Conservation (phyloP, 1,284 basidiomycete species). For the Bjerkandera adusta region DNA sequence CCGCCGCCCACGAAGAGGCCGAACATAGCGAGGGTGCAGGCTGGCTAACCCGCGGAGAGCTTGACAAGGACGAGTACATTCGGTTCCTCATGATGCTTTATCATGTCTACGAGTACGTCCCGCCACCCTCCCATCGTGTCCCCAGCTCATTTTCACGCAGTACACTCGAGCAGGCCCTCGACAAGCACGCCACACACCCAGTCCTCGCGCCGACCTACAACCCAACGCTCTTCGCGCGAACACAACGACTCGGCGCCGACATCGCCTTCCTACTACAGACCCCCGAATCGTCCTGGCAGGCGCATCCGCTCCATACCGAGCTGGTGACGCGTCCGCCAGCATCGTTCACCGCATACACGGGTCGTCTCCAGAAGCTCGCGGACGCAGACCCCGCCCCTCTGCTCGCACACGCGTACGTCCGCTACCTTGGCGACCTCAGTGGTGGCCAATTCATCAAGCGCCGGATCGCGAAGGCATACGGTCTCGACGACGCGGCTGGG, state of each 20-base stretch:
- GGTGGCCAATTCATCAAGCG: slow-evolving; percentile 78
- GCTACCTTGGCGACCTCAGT: slow-evolving; percentile 84
- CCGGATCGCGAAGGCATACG: slow-evolving; percentile 65
- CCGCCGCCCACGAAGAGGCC: slow-evolving; percentile 51
- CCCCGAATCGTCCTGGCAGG: slow-evolving; percentile 50
- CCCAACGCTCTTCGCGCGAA: slow-evolving; percentile 64
- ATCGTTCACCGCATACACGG: slow-evolving; percentile 52
- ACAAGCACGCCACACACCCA: slow-evolving; percentile 58
- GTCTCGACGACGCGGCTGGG: slow-evolving; percentile 53
- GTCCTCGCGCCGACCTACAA: slow-evolving; percentile 70
- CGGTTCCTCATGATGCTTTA: slow-evolving; percentile 76
- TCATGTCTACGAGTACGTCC: slow-evolving; percentile 74
- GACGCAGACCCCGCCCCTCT: slow-evolving; percentile 51
- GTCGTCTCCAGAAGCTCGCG: slow-evolving; percentile 45
- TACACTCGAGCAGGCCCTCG: slow-evolving; percentile 64
- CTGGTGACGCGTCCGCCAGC: slow-evolving; percentile 46
- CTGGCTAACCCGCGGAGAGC: slow-evolving; percentile 58
- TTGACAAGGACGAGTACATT: slow-evolving; percentile 65
- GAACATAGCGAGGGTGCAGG: slow-evolving; percentile 60
- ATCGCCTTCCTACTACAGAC: slow-evolving; percentile 64
- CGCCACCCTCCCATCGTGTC: neutral
- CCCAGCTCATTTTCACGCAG: slow-evolving; percentile 14
- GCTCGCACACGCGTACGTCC: slow-evolving; percentile 79
- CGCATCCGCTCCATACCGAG: slow-evolving; percentile 49
- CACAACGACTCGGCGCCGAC: slow-evolving; percentile 58